Evolutionary conservation across 73 alveolate species (phyloP).

Genomic region (Urostyla sp.): DNA sequence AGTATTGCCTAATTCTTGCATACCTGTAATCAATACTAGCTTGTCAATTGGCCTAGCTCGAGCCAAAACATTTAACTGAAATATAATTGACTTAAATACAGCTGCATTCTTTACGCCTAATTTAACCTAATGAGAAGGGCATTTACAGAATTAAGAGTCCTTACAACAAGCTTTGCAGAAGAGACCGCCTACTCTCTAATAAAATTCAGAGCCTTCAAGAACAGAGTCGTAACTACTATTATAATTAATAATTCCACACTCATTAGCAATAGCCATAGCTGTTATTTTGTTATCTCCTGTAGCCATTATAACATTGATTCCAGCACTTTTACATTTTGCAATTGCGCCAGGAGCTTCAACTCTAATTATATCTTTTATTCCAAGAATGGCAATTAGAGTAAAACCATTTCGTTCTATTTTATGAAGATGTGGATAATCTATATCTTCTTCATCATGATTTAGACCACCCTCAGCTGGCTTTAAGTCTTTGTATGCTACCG

Average conservation of each 20-base stretch:
- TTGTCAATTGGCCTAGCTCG: conserved; percentile 97
- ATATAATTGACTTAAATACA: conserved; percentile 59
- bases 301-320: conserved; percentile 91
- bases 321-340: conserved; percentile 74
- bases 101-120: conserved; percentile 79
- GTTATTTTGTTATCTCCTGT: conserved; percentile 95
- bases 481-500: conserved; percentile 79
- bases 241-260: conserved; percentile 78
- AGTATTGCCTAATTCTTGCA: conserved; percentile 89
- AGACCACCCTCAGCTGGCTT: conserved; percentile 54
- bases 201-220: conserved; percentile 78
- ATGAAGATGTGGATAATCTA: neutral
- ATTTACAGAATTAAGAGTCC: conserved; percentile 42
- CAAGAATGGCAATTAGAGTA: conserved; percentile 84
- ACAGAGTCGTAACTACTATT: conserved; percentile 59
- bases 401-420: conserved; percentile 43
- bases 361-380: conserved; percentile 89
- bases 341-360: conserved; percentile 87
- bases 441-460: conserved; percentile 30
- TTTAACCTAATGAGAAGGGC: conserved; percentile 65
- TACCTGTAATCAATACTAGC: conserved; percentile 90
- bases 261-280: conserved; percentile 91
- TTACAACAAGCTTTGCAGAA: conserved; percentile 74
- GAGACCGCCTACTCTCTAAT: conserved; percentile 82
- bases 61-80: conserved; percentile 87